Base-by-base conservation (phyloP, 2,329 filamentous ascomycete genomes). In the Xylaria sp. region DNA sequence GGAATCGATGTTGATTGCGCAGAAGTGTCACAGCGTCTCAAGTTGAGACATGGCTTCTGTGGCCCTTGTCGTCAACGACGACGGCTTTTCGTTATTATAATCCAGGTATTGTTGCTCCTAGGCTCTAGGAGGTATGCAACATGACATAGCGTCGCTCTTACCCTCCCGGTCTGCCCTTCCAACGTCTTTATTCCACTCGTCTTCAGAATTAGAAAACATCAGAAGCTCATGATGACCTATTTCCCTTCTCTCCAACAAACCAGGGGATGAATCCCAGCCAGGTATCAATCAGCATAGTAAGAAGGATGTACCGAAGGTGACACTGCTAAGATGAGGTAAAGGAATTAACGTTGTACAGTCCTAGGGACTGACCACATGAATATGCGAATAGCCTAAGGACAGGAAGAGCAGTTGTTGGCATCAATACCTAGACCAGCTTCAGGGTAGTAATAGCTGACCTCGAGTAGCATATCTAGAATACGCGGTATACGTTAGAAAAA, bases 41-140 rank as follows among this genome's bases (percentile, higher is more conserved):
- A 25, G 58, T 53, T 42, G 21, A 53, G 47, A 49, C 19, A 35
- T 54, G 54, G 49, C 49, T 62, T 43, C 54, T 17, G 53, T 62
- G 23, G 19, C 50, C 21, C 19, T 59, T 37, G n/a, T 47, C 21
- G 28, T 21, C 35, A 46, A 5, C 6, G 40, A 38, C 28, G 23
- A 52, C 12, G 23, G 11, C 21, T 52, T 47, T 23, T 52, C 40
- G 12, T 47, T 42, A 17, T 21, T 15, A 28, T 47, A 3, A 12
- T 12, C 14, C 23, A 7, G 35, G 25, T 12, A 19, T 33, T 11
- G 17, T 37, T 9, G 15, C n/a, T 23, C 43, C 11, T 23, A 50
- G n/a, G 35, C 42, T 21, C 11, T 47, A 17, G n/a, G 21, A 25
- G 4, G 12, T 19, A 14, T 11, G 14, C 40, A 17, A 40, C 35